These are phyloP conservation scores for Reutealis trisperma DNA, from an alignment of 345 rosid species.

Conservation along the genomic window DNA sequence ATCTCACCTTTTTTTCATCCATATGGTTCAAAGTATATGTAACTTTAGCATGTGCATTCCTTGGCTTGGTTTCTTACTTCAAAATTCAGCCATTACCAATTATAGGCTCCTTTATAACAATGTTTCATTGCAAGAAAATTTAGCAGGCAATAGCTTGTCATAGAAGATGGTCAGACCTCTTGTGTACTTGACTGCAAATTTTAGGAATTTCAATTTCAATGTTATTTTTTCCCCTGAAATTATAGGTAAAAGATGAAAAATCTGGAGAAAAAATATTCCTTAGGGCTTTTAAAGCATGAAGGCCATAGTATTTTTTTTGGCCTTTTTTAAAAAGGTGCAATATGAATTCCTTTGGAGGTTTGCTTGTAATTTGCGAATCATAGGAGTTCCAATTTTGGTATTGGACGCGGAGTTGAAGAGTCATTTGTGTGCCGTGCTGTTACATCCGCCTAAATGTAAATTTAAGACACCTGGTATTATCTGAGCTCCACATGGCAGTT, in stretches of 20 bases:
- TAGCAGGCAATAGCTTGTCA: constrained; percentile 4
- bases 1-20: constrained; percentile 58
- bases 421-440: neutral
- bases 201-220: neutral
- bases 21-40: constrained; percentile 58
- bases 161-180: neutral
- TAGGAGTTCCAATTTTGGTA: neutral
- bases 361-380: neutral
- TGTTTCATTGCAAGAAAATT: constrained; percentile 13
- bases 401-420: neutral
- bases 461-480: neutral
- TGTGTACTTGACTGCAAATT: constrained; percentile 6
- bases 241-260: neutral
- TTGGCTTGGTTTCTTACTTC: constrained; percentile 51
- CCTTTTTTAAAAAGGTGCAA: neutral
- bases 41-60: constrained; percentile 51
- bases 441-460: neutral
- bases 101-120: constrained; percentile 24
- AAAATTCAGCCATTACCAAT: constrained; percentile 44
- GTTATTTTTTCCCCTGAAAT: neutral
- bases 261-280: neutral
- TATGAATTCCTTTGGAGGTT: neutral
- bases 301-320: no score
- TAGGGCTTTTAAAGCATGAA: neutral
- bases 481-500: no score